Conservation (phyloP, 441 rosid species). For the Macaranga tanarius region DNA sequence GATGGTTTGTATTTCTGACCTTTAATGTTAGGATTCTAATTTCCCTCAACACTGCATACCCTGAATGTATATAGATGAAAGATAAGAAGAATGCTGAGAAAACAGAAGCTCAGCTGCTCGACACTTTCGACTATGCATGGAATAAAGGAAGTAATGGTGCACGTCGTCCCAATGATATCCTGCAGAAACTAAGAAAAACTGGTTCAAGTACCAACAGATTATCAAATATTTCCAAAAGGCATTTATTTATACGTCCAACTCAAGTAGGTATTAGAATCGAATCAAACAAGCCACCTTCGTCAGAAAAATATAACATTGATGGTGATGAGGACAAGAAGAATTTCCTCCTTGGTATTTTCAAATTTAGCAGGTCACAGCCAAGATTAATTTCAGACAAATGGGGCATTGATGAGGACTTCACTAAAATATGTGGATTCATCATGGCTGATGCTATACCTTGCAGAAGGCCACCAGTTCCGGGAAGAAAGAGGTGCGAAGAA, state of each 20-base stretch:
- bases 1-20: neutral
- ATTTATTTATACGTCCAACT: constrained; percentile 38
- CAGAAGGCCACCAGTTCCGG: constrained; percentile 38
- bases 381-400: constrained; percentile 40
- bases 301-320: constrained; percentile 21
- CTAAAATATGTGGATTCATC: constrained; percentile 48
- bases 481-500: constrained; percentile 64
- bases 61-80: constrained; percentile 49
- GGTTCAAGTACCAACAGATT: constrained; percentile 32
- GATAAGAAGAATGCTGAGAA: constrained; percentile 57
- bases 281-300: constrained; percentile 30
- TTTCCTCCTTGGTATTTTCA: constrained; percentile 37
- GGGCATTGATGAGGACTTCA: constrained; percentile 25
- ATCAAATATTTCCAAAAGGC: constrained; percentile 35
- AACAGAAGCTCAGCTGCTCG: constrained; percentile 56
- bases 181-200: constrained; percentile 37
- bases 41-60: neutral
- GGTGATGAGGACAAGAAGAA: constrained; percentile 33
- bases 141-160: constrained; percentile 71
- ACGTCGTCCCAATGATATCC: constrained; percentile 57
- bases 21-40: constrained; percentile 1
- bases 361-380: constrained; percentile 52
- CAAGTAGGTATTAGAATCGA: constrained; percentile 46
- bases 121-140: constrained; percentile 86
- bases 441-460: constrained; percentile 53